Evolutionary conservation across 2,329 filamentous ascomycete species (phyloP).

Genomic region (Waltergamsia citrina): DNA sequence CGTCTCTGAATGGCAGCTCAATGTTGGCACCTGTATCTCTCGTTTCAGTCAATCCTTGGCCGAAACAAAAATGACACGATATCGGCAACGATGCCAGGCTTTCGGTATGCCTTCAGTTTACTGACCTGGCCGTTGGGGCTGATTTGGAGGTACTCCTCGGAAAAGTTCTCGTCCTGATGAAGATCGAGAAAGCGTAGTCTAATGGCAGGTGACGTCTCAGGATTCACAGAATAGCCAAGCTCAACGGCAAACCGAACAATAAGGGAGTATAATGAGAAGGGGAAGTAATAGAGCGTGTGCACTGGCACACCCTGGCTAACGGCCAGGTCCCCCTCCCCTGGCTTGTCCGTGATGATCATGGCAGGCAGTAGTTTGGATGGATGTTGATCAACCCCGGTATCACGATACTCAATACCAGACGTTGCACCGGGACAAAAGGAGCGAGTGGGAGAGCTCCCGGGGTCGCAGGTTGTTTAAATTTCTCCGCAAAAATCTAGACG

Average conservation of each 20-base stretch:
- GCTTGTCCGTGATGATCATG: no score
- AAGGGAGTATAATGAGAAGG: conserved; percentile 19
- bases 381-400: no score
- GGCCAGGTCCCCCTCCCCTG: no score
- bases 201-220: conserved; percentile 13
- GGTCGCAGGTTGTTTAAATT: no score
- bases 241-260: conserved; percentile 18
- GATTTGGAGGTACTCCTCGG: conserved; percentile 16
- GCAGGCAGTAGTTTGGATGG: no score
- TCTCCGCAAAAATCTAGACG: no score
- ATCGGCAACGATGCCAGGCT: background rate
- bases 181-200: conserved; percentile 16
- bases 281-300: conserved; percentile 16
- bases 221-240: conserved; percentile 13
- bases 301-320: no score
- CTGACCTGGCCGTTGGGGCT: conserved; percentile 17
- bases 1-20: background rate
- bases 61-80: background rate
- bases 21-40: conserved; percentile 1
- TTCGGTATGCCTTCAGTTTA: conserved; percentile 3
- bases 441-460: no score
- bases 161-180: conserved; percentile 14
- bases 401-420: no score
- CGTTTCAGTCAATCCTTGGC: background rate
- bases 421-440: no score